Base-by-base conservation (phyloP, 345 rosid genomes). In the Durio zibethinus region DNA sequence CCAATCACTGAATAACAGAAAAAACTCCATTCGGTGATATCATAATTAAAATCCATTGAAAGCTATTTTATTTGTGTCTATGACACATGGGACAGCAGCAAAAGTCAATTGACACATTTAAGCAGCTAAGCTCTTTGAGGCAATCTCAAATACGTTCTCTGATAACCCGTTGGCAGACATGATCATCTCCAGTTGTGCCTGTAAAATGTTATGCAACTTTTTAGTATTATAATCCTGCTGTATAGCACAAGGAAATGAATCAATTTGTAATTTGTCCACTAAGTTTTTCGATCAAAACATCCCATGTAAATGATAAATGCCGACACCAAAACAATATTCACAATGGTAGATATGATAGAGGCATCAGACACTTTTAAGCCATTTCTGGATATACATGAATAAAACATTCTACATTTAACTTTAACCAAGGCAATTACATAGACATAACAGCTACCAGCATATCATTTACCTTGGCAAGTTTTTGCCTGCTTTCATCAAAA, bases 111-210 rank as follows among this genome's bases (percentile, higher is more conserved):
- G 40, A 74, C 7, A 12, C 54, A 16, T 69, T 82, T 79, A 92
- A 80, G 87, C 91, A 75, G 98, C 91, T 76, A 97, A 88, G 84
- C 99, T 90, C 85, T 94, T 94, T 0, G 97, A 97, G 59, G 97
- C 96, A 54, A 97, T 97, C 92, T 97, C 97, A 47, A 85, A 94
- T 9, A 94, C 97, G 27, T 94, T 97, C 85, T 94, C 99, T 0
- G 99, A 97, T 81, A 97, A 80, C 45, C 98, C 99, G 74, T 94
- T 92, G 62, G 90, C 76, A 76, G 97, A 90, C 86, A 94, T 78
- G 73, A 97, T 97, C 96, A 82, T 92, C 90, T 97, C 98, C 85
- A 97, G 83, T 80, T 97, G 97, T 14, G 95, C 94, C 99, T 97
- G 89, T 76, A 86, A 67, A 64, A 62, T 21, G 5, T 76, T 8